Base-by-base conservation (phyloP, 1,284 basidiomycete genomes). In the Ganoderma sp. region DNA sequence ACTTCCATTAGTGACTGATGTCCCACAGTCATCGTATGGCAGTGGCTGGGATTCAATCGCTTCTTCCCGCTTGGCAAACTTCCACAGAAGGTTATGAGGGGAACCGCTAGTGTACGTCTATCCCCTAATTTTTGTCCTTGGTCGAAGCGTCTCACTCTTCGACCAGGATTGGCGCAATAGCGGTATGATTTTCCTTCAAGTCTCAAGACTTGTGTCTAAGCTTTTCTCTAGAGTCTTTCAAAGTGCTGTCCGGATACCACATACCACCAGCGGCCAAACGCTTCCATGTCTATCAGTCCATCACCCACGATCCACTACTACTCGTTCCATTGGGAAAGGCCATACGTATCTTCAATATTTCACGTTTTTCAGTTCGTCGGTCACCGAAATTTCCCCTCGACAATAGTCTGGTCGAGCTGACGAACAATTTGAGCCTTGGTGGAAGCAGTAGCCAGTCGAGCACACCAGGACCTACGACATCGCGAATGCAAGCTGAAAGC, bases 101-200 rank as follows among this genome's bases (percentile, higher is more conserved):
- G 89, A 39, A 87, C 86, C 72, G 84, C 85, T 65, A 87, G 87
- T 61, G 90, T 91, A 77, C 64, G 87, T 81, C 37, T 60, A n/a
- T 14, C 14, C 17, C 12, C 54, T 45, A 56, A 12, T 28, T n/a
- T 2, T 39, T 59, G 19, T 57, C 22, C 19, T 14, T 34, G 15
- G 10, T 69, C 32, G 63, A 65, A n/a, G 48, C 71, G 42, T 25
- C 39, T 42, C 22, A 60, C 39, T 5, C n/a, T 25, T 25, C 2
- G 10, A 60, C 42, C 68, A 92, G 90, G 90, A 92, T 75, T 92
- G 87, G 76, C 87, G 88, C 74, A 87, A 90, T 73, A 92, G 90
- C 75, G 83, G 90, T 91, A 79, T 72, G 76, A 74, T 22, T 25
- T 28, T 37, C 3, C 5, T 68, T 34, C 45, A 34, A 52, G n/a